These are phyloP conservation scores for Bacidia rubella DNA, from an alignment of 495 filamentous ascomycete genomes.

Conservation along the genomic window DNA sequence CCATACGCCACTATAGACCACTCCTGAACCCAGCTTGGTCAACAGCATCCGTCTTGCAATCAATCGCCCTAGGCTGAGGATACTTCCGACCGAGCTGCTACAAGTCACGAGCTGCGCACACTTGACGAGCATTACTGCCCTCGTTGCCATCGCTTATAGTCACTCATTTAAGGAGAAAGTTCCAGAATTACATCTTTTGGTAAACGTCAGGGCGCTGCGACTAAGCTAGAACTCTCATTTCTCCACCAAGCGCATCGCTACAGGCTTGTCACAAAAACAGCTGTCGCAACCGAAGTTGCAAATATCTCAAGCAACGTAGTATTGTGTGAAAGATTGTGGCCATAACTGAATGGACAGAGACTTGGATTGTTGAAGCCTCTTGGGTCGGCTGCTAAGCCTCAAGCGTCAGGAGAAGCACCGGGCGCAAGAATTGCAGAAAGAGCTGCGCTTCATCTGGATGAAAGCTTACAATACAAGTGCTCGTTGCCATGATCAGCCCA, in stretches of 20 bases:
- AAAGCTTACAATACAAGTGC: background rate
- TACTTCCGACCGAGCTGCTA: background rate
- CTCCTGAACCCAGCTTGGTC: background rate
- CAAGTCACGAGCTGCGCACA: background rate
- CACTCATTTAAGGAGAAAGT: too few species aligned
- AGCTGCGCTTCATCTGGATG: background rate
- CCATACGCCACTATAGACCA: background rate
- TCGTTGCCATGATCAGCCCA: slow-evolving; percentile 13
- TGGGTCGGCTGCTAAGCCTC: background rate
- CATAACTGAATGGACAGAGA: background rate
- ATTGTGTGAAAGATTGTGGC: background rate
- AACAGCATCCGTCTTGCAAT: background rate
- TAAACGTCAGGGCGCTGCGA: background rate
- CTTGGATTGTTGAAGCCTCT: background rate
- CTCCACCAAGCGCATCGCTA: background rate
- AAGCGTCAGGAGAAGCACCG: background rate
- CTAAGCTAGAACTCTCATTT: background rate
- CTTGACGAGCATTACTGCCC: background rate
- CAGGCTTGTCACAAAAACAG: background rate
- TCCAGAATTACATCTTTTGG: too few species aligned
- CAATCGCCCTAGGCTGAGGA: background rate
- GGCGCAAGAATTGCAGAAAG: background rate
- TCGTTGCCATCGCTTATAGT: too few species aligned
- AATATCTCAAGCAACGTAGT: background rate
- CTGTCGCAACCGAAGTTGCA: background rate